These are phyloP conservation scores for Botrytis tulipae DNA, from an alignment of 2,329 filamentous ascomycete genomes.

Conservation along the genomic window DNA sequence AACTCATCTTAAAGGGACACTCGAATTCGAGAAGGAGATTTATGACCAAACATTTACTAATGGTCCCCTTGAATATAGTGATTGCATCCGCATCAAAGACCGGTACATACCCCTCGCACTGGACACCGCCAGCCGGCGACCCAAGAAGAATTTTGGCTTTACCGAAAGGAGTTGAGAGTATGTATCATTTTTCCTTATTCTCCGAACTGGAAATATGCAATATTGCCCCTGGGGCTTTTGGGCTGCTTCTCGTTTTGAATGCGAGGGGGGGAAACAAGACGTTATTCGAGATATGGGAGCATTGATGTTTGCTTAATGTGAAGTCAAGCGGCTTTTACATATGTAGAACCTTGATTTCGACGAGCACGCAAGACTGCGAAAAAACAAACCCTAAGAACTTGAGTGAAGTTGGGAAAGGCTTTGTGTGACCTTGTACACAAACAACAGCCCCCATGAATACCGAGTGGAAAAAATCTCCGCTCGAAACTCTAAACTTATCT, in stretches of 20 bases:
- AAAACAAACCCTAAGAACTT: neutral
- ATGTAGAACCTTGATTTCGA: neutral
- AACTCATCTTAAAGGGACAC: neutral
- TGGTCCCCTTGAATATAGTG: neutral
- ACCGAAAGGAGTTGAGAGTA: neutral
- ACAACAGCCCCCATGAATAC: neutral
- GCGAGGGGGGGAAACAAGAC: neutral
- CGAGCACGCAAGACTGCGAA: neutral
- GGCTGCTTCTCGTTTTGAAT: neutral
- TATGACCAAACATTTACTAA: neutral
- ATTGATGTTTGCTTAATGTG: neutral
- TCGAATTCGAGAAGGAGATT: neutral
- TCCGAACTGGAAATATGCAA: neutral
- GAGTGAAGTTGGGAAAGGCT: neutral
- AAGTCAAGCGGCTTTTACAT: neutral
- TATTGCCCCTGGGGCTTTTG: neutral
- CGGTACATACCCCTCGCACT: slow-evolving; percentile 3
- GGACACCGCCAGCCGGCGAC: slow-evolving; percentile 1
- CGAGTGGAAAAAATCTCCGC: neutral
- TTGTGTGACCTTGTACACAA: neutral
- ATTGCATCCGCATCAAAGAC: neutral
- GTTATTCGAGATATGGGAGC: neutral
- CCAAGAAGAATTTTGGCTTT: neutral
- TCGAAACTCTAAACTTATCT: neutral
- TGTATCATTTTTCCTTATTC: neutral